Percentiles rank a stretch among this genome's conserved stretches.
Evolutionary conservation across 108 stramenopile species (phyloP).

Genomic region (Nitzschia sp.): DNA sequence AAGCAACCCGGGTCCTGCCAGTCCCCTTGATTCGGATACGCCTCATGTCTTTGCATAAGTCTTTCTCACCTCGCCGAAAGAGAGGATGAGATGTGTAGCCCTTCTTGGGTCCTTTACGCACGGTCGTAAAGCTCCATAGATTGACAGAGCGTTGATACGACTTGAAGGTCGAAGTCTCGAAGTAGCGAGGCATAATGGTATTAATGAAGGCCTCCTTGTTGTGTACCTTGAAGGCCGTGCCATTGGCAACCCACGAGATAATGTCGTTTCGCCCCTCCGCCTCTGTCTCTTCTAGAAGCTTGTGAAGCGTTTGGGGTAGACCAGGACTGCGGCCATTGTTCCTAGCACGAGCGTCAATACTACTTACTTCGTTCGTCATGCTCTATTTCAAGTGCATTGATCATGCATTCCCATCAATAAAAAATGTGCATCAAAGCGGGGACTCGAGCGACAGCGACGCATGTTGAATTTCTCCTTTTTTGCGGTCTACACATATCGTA

Average conservation of each 20-base stretch:
- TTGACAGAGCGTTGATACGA: slow-evolving; percentile 28
- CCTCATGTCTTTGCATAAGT: slow-evolving; percentile 15
- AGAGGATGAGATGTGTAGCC: slow-evolving; percentile 36
- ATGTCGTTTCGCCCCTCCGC: slow-evolving; percentile 7
- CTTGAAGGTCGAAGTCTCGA: slow-evolving; percentile 15
- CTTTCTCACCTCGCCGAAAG: slow-evolving; percentile 17
- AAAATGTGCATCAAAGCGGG: too few species aligned
- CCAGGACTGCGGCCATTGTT: slow-evolving; percentile 10
- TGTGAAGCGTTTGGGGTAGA: slow-evolving; percentile 11
- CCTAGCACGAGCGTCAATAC: too few species aligned
- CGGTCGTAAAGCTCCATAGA: slow-evolving; percentile 37
- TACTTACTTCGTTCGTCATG: too few species aligned
- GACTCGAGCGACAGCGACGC: too few species aligned
- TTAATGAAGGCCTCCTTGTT: slow-evolving; percentile 19
- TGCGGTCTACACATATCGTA: too few species aligned
- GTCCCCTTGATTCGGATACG: slow-evolving; percentile 47
- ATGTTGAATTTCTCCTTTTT: too few species aligned
- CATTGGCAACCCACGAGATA: slow-evolving; percentile 30
- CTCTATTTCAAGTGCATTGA: too few species aligned
- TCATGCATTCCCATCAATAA: too few species aligned
- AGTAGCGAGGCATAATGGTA: slow-evolving; percentile 22
- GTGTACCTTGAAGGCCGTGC: slow-evolving; percentile 16
- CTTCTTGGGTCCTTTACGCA: slow-evolving; percentile 36
- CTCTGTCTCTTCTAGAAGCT: slow-evolving; percentile 21
- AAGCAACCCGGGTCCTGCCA: too few species aligned